Evolutionary conservation across 305 asterid genomes (phyloP).

Genomic region (Fraxinus angustifolia): DNA sequence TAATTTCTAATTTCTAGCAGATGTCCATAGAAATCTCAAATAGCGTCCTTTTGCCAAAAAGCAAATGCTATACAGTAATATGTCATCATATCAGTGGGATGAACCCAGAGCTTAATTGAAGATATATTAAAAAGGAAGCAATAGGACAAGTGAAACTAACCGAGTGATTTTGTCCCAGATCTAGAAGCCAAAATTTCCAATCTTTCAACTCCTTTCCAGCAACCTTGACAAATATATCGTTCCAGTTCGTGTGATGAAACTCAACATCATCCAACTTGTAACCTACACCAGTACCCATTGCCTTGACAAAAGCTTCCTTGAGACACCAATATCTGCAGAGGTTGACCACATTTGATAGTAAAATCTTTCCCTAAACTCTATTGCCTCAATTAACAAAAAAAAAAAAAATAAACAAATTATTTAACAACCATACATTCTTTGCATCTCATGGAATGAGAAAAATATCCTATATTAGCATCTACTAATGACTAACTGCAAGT

Average conservation of each 20-base stretch:
- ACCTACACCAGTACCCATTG: conserved; percentile 75
- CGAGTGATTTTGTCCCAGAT: conserved; percentile 48
- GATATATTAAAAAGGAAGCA: neutral
- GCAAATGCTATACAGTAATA: neutral
- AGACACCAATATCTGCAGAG: conserved; percentile 84
- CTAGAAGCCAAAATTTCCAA: conserved; percentile 79
- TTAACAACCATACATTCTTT: neutral
- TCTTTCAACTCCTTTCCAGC: conserved; percentile 65
- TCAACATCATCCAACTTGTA: conserved; percentile 63
- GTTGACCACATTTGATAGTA: neutral
- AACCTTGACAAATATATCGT: conserved; percentile 54
- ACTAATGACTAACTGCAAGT: neutral
- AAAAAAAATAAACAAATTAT: neutral
- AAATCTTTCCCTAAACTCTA: neutral
- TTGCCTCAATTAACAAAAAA: neutral
- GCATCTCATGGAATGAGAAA: neutral
- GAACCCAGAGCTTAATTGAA: neutral
- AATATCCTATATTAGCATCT: neutral
- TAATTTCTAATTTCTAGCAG: neutral
- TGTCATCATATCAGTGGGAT: neutral
- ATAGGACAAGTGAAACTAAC: conserved; percentile 39
- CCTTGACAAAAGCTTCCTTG: conserved; percentile 91
- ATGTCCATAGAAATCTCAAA: neutral
- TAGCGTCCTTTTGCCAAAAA: neutral
- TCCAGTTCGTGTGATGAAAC: conserved; percentile 72